Conservation (phyloP, 768 basidiomycete genomes). For the Leccinellum luteum region DNA sequence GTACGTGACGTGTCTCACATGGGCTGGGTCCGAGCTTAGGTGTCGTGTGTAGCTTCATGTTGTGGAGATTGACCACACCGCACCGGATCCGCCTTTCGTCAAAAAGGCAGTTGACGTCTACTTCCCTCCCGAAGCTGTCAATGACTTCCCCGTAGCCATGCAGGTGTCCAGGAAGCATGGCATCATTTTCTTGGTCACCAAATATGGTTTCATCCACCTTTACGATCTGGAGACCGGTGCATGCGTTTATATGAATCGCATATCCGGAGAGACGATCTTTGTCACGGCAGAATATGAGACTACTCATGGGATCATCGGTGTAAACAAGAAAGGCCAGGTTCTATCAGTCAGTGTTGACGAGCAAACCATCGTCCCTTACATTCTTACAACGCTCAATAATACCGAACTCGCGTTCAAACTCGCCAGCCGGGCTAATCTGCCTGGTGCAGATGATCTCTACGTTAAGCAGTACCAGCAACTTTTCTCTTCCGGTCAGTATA, state of each 20-base stretch:
- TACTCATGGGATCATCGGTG: conserved; percentile 93
- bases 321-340: conserved; percentile 99
- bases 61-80: conserved; percentile 95
- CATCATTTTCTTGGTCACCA: conserved; percentile 95
- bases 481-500: conserved; percentile 84
- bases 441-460: conserved; percentile 97
- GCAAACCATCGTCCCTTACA: conserved; percentile 93
- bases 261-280: conserved; percentile 98
- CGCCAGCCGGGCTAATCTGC: conserved; percentile 92
- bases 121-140: conserved; percentile 97
- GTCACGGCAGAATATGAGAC: conserved; percentile 96
- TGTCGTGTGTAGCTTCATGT: conserved; percentile 74
- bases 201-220: conserved; percentile 98
- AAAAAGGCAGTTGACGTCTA: conserved; percentile 99
- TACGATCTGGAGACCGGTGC: conserved; percentile 97
- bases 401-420: conserved; percentile 97
- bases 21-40: conserved; percentile 7
- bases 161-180: conserved; percentile 97
- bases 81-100: conserved; percentile 86
- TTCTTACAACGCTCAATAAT: conserved; percentile 91
- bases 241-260: conserved; percentile 99
- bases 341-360: conserved; percentile 97
- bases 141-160: conserved; percentile 99
- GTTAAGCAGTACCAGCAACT: conserved; percentile 90
- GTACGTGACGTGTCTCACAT: conserved; percentile 41